Evolutionary conservation across 2,329 filamentous ascomycete genomes (phyloP).

Genomic region (Venturiaceae sp.): DNA sequence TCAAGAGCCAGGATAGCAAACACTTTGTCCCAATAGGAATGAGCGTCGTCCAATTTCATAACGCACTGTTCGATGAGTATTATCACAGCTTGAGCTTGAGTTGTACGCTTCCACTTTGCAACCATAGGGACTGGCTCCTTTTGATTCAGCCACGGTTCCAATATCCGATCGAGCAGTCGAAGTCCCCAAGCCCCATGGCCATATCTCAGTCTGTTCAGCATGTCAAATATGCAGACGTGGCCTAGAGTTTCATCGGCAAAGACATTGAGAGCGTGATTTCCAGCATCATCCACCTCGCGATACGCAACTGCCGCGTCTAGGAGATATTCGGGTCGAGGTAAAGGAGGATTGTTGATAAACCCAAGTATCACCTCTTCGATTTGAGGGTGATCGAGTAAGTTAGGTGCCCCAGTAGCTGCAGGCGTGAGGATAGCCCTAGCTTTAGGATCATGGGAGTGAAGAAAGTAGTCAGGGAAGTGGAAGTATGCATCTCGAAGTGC

Average conservation of each 20-base stretch:
- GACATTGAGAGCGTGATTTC: constrained; percentile 30
- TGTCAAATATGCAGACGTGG: constrained; percentile 34
- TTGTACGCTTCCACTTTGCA: constrained; percentile 36
- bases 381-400: constrained; percentile 20
- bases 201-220: constrained; percentile 27
- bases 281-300: constrained; percentile 11
- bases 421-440: background rate
- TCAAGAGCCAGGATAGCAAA: constrained; percentile 34
- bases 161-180: constrained; percentile 12
- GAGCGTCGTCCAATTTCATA: constrained; percentile 9
- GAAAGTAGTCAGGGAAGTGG: background rate
- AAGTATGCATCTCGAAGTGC: constrained; percentile 21
- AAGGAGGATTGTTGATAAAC: constrained; percentile 30
- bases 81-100: constrained; percentile 38
- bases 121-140: constrained; percentile 32
- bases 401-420: constrained; percentile 14
- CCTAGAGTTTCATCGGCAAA: constrained; percentile 34
- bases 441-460: background rate
- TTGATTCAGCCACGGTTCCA: constrained; percentile 34
- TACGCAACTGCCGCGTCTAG: constrained; percentile 30
- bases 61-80: constrained; percentile 25
- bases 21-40: constrained; percentile 17
- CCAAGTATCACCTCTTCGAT: constrained; percentile 29
- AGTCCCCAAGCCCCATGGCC: background rate
- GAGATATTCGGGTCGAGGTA: constrained; percentile 31